These are phyloP conservation scores for Phialophora tarda DNA, from an alignment of 2,329 filamentous ascomycete species.

Conservation along the genomic window DNA sequence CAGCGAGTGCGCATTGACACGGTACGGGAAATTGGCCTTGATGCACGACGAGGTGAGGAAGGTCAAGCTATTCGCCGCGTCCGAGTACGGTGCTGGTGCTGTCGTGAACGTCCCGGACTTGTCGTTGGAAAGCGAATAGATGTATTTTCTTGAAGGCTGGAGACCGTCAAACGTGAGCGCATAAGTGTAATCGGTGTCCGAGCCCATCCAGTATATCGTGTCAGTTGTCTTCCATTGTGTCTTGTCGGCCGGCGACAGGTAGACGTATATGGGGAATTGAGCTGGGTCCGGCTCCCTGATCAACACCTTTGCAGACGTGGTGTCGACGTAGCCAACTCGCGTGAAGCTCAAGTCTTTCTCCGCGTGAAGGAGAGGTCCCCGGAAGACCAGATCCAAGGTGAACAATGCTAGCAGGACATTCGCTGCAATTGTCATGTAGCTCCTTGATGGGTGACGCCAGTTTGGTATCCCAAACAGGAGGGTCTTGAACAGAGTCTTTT, in stretches of 20 bases:
- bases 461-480: conserved; percentile 78
- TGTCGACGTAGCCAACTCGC: conserved; percentile 83
- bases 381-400: conserved; percentile 77
- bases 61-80: conserved; percentile 73
- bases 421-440: conserved; percentile 70
- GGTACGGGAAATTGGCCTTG: conserved; percentile 89
- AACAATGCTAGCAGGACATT: conserved; percentile 73
- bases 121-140: conserved; percentile 86
- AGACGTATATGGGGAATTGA: conserved; percentile 76
- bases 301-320: conserved; percentile 77
- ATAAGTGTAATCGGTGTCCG: conserved; percentile 82
- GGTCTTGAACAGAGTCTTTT: conserved; percentile 65
- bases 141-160: conserved; percentile 74
- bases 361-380: conserved; percentile 71
- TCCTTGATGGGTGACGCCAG: conserved; percentile 69
- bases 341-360: conserved; percentile 81
- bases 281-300: conserved; percentile 80
- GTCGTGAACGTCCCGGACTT: conserved; percentile 81
- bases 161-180: conserved; percentile 71
- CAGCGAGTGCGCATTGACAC: conserved; percentile 78
- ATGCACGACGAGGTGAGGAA: conserved; percentile 95
- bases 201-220: conserved; percentile 67
- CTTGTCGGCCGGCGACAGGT: conserved; percentile 52
- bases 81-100: conserved; percentile 71
- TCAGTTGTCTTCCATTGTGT: conserved; percentile 67